Conservation (phyloP, 768 basidiomycete genomes). For the Tulasnella sp. region DNA sequence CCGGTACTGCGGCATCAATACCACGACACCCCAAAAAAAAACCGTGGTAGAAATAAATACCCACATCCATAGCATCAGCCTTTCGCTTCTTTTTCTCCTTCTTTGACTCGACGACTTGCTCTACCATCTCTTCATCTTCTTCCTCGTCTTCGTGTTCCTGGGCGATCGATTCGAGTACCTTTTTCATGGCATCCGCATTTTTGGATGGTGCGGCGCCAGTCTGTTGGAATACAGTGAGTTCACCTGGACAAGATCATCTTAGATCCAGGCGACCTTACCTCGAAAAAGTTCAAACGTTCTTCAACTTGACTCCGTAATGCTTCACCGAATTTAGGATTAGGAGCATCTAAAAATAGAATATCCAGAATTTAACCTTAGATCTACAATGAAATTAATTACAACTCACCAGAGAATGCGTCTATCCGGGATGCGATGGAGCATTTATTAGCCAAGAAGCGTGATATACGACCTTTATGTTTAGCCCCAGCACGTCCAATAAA, state of each 20-base stretch:
- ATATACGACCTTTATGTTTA: slow-evolving; percentile 94
- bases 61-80: slow-evolving; percentile 24
- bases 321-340: slow-evolving; percentile 88
- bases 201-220: slow-evolving; percentile 78
- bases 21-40: background rate
- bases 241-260: too few relatives aligned
- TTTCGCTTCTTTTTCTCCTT: slow-evolving; percentile 28
- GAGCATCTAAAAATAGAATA: slow-evolving; percentile 30
- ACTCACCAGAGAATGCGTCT: slow-evolving; percentile 79
- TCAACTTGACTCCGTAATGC: slow-evolving; percentile 89
- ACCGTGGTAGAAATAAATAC: background rate
- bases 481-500: slow-evolving; percentile 92
- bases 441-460: slow-evolving; percentile 98
- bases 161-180: slow-evolving; percentile 67
- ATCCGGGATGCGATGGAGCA: slow-evolving; percentile 94
- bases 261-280: slow-evolving; percentile 27
- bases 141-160: slow-evolving; percentile 51
- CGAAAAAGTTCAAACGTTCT: slow-evolving; percentile 89
- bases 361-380: too few relatives aligned
- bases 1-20: slow-evolving; percentile 19
- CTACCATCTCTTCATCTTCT: slow-evolving; percentile 34
- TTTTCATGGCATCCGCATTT: slow-evolving; percentile 78
- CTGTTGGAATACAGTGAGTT: slow-evolving; percentile 16
- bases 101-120: slow-evolving; percentile 28
- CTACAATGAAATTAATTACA: too few relatives aligned